Conservation (phyloP, 257 asterid species). For the Scutellaria minor region DNA sequence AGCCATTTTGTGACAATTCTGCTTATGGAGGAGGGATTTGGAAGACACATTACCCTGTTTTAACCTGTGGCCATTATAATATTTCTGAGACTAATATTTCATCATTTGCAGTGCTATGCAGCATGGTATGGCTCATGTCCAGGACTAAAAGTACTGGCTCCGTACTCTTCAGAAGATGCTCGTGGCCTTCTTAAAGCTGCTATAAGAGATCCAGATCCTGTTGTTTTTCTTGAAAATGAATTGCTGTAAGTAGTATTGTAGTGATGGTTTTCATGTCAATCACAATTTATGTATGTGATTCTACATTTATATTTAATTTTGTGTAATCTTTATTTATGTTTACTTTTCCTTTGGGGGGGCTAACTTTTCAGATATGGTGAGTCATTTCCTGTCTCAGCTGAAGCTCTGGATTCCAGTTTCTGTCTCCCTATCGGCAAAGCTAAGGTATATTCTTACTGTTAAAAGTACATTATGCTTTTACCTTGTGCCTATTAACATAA, state of each 20-base stretch:
- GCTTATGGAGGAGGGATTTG: conserved; percentile 25
- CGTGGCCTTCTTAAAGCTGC: conserved; percentile 96
- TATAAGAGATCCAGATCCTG: conserved; percentile 94
- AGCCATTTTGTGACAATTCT: background rate
- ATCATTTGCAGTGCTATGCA: conserved; percentile 78
- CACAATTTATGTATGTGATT: conserved; percentile 25
- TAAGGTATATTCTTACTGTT: conserved; percentile 56
- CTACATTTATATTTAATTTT: background rate
- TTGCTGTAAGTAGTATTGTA: conserved; percentile 57
- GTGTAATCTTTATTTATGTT: conserved; percentile 19
- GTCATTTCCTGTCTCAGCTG: conserved; percentile 79
- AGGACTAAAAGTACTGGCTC: conserved; percentile 82
- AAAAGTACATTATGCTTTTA: conserved; percentile 1
- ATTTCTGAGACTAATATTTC: conserved; percentile 17
- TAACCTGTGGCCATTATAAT: background rate
- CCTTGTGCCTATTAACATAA: conserved; percentile 26
- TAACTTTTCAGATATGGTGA: conserved; percentile 71
- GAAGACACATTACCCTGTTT: background rate
- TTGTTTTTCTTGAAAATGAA: conserved; percentile 88
- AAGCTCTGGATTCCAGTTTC: conserved; percentile 82
- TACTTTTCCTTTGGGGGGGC: conserved; percentile 5
- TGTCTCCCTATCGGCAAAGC: conserved; percentile 93
- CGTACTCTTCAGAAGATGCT: conserved; percentile 93
- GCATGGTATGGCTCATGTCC: conserved; percentile 86
- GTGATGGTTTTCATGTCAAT: conserved; percentile 9